These are phyloP conservation scores for Harrya chromipes DNA, from an alignment of 768 basidiomycete species.

Conservation along the genomic window DNA sequence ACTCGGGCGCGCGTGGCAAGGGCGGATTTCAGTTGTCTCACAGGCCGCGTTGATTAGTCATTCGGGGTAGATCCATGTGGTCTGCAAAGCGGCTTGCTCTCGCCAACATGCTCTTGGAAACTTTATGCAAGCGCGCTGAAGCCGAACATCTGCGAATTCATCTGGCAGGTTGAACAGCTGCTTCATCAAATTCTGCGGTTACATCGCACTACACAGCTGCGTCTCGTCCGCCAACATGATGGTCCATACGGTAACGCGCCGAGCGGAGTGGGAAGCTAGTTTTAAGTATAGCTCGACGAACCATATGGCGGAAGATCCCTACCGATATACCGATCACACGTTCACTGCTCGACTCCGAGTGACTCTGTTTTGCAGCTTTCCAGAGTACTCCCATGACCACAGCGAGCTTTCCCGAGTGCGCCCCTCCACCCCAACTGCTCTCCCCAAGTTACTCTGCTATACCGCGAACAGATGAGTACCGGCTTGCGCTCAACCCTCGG, in stretches of 20 bases:
- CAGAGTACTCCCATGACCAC: constrained; percentile 47
- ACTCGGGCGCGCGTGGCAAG: constrained; percentile 39
- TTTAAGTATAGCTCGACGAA: constrained; percentile 31
- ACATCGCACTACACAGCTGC: neutral
- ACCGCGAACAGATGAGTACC: constrained; percentile 52
- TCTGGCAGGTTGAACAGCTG: neutral
- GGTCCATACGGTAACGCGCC: constrained; percentile 12
- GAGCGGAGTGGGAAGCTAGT: constrained; percentile 32
- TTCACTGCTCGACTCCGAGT: constrained; percentile 7
- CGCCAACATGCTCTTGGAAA: too few species aligned
- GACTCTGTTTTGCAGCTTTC: constrained; percentile 11
- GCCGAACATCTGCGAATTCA: neutral
- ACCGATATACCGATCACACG: constrained; percentile 19
- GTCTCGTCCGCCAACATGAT: constrained; percentile 1
- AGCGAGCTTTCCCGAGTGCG: constrained; percentile 50
- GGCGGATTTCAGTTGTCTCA: constrained; percentile 34
- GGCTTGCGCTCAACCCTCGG: constrained; percentile 45
- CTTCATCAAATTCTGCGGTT: neutral
- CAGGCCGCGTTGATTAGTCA: constrained; percentile 13
- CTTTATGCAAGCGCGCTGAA: neutral
- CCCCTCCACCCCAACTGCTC: constrained; percentile 36
- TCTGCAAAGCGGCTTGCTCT: neutral
- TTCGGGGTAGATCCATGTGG: constrained; percentile 6
- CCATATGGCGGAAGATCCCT: constrained; percentile 27
- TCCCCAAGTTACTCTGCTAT: constrained; percentile 53